phyloP scores from a whole-genome alignment of 805 yeast species.

The Candida boidinii region DNA sequence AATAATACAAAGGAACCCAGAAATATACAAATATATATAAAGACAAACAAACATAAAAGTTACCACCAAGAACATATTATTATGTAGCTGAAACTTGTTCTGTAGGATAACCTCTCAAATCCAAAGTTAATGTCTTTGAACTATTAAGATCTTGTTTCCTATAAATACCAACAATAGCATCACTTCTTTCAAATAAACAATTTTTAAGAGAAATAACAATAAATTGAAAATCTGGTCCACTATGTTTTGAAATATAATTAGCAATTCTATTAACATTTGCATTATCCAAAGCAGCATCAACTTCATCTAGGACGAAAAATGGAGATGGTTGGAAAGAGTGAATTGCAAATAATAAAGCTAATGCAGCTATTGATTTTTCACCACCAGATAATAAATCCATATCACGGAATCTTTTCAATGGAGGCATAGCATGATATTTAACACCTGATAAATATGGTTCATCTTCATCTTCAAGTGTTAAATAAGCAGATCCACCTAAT shows the following conservation, averaged over 20 bases:
- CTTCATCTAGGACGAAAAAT: conserved; percentile 91
- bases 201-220: conserved; percentile 90
- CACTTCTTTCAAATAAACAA: conserved; percentile 79
- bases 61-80: no score
- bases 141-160: conserved; percentile 69
- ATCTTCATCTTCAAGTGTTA: conserved; percentile 80
- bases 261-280: conserved; percentile 83
- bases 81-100: no score
- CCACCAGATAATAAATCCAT: conserved; percentile 95
- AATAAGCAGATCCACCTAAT: conserved; percentile 87
- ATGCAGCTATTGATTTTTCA: conserved; percentile 92
- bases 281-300: conserved; percentile 95
- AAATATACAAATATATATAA: no score
- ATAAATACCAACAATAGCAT: conserved; percentile 87
- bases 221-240: conserved; percentile 77
- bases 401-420: conserved; percentile 85
- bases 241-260: conserved; percentile 67
- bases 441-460: conserved; percentile 83
- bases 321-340: conserved; percentile 92
- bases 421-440: conserved; percentile 92
- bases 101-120: conserved; percentile 57
- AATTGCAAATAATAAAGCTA: conserved; percentile 84
- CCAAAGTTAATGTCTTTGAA: conserved; percentile 66
- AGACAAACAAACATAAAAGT: no score
- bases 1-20: no score